Conservation (phyloP, 164 flowering plant genomes). For the Buxus sempervirens region DNA sequence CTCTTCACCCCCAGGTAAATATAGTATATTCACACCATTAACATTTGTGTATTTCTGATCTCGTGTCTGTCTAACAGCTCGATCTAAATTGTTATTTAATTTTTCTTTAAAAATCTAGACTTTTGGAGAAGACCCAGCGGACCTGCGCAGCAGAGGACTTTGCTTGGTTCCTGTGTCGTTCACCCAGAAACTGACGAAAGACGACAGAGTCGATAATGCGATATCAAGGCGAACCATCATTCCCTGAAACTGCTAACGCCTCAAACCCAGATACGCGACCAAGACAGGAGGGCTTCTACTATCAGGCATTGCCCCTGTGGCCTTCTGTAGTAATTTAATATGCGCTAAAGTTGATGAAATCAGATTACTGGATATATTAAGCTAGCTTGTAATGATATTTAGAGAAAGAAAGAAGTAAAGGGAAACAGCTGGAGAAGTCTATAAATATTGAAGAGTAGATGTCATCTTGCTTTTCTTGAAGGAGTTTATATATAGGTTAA, state of each 20-base stretch:
- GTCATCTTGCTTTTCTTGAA: too few relatives aligned
- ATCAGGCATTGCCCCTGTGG: not conserved
- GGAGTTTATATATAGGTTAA: too few relatives aligned
- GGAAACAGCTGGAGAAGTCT: too few relatives aligned
- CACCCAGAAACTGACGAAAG: conserved; percentile 23
- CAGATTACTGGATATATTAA: not conserved
- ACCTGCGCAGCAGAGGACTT: conserved; percentile 47
- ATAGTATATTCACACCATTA: not conserved
- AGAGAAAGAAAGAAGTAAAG: not conserved
- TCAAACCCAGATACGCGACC: too few relatives aligned
- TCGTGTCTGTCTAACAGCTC: not conserved
- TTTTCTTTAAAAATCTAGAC: conserved; percentile 9
- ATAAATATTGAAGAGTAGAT: not conserved
- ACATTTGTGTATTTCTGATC: not conserved
- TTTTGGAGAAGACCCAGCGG: conserved; percentile 16
- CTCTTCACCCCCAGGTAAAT: conserved; percentile 26
- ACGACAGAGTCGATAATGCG: conserved; percentile 5
- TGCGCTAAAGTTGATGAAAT: too few relatives aligned
- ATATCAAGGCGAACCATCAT: not conserved
- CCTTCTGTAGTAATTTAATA: not conserved
- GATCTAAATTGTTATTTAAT: not conserved
- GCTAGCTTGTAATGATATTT: not conserved
- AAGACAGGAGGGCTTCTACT: not conserved
- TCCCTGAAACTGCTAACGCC: not conserved
- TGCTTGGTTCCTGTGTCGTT: conserved; percentile 52